Base-by-base conservation (phyloP, 129 eudicot genomes). In the Chrysanthemum seticuspe region DNA sequence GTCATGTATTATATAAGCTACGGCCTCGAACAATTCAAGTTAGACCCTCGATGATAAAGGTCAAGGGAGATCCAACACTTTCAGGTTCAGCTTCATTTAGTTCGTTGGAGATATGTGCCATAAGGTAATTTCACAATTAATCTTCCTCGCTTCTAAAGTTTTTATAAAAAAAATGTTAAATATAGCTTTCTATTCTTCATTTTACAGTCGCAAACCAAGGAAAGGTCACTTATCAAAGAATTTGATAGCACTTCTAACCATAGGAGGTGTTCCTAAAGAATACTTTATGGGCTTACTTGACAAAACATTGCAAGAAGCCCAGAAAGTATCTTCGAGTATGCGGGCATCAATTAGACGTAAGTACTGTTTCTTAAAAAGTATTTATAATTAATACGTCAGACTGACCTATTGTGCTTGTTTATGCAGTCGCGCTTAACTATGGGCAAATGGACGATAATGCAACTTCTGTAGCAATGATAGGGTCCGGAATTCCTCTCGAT, bases 11-110 rank as follows among this genome's bases (percentile, higher is more conserved):
- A 67, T n/a, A 29, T 21, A 72, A 90, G 96, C 93, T 90, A 64
- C 72, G 61, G 23, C 60, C 45, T 27, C 65, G 79, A 55, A 85
- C 79, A 62, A 93, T 89, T 76, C 95, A 87, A 76, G 49, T 89
- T 6, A 86, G 98, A 56, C 90, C 85, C 15, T 93, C 96, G 14
- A 93, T 93, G 98, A 71, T 93, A 3, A 93, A 93, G 80, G 96
- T 93, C 18, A 71, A 76, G 57, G 78, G 44, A 51, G 98, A 89
- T 82, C 18, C 63, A 5, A 70, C 72, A 19, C 84, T 78, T 72
- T 21, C 68, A 44, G 44, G 47, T 52, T 73, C 70, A 72, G 60
- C 25, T 51, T 72, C 82, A 3, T 81, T 85, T 68, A 82, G 86
- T 77, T 93, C 96, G 1, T 69, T 93, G 82, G 96, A 93, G 84